Percentiles rank a stretch among this genome's conserved stretches.
Conservation (phyloP, 257 asterid genomes). For the Nicotiana knightiana region DNA sequence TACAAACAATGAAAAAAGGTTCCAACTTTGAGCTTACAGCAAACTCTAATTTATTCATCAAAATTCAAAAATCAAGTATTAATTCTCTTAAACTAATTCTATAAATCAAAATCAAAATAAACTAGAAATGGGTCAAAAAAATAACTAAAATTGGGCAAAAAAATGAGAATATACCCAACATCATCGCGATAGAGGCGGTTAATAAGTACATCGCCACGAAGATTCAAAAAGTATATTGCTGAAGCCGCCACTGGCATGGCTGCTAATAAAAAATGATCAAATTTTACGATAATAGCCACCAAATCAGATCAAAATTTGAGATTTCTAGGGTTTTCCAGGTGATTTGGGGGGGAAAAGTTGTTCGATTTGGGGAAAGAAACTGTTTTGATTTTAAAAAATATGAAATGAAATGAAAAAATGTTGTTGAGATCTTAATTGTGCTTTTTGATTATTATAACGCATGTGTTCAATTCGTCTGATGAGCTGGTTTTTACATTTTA, state of each 20-base stretch:
- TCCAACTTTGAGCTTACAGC: not conserved
- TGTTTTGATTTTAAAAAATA: not conserved
- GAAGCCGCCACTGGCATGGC: conserved; percentile 99
- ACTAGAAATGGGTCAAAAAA: not conserved
- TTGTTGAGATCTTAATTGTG: not conserved
- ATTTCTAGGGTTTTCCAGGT: not conserved
- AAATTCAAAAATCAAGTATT: not conserved
- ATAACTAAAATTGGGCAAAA: not conserved
- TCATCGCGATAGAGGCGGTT: conserved; percentile 98
- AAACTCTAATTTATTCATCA: not conserved
- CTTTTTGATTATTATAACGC: not conserved
- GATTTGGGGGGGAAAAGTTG: not conserved
- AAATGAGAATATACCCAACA: conserved; percentile 56
- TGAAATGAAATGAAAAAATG: not conserved
- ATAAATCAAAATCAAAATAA: not conserved
- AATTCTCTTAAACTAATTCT: not conserved
- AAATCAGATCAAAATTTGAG: conserved; percentile 1
- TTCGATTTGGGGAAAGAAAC: not conserved
- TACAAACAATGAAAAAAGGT: not conserved
- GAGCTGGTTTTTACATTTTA: not conserved
- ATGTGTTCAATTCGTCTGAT: not conserved
- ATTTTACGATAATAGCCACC: not conserved
- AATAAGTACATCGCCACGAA: conserved; percentile 97
- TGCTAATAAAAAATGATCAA: conserved; percentile 8
- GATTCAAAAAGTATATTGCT: conserved; percentile 89